Conservation (phyloP, 148 eudicot species). For the Rheum nobile region DNA sequence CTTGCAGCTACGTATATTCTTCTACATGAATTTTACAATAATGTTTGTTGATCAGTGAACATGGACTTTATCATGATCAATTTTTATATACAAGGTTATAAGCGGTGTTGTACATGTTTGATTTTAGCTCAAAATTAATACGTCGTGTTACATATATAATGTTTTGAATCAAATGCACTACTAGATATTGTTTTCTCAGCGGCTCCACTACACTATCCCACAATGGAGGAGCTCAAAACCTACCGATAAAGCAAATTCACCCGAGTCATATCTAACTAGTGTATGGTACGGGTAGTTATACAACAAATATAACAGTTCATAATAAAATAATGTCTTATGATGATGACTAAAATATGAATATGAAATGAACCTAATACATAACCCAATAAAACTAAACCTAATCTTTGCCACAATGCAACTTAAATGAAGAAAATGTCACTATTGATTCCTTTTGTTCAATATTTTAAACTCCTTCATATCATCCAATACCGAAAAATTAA, state of each 20-base stretch:
- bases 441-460: too few species aligned
- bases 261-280: not conserved
- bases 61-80: not conserved
- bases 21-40: not conserved
- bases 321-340: too few species aligned
- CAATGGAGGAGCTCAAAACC: not conserved
- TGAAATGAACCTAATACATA: too few species aligned
- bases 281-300: too few species aligned
- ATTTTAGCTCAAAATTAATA: constrained; percentile 1
- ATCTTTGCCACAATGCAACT: too few species aligned
- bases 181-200: not conserved
- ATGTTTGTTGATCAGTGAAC: constrained; percentile 4
- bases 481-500: too few species aligned
- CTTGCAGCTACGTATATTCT: not conserved
- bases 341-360: too few species aligned
- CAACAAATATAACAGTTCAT: too few species aligned
- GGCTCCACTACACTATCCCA: not conserved
- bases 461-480: too few species aligned
- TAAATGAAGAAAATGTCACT: too few species aligned
- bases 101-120: not conserved
- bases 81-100: not conserved
- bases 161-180: not conserved
- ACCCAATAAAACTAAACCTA: too few species aligned
- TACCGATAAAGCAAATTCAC: not conserved
- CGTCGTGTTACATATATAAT: not conserved